phyloP scores from a whole-genome alignment of 345 rosid genomes.

The Microthlaspi erraticum region DNA sequence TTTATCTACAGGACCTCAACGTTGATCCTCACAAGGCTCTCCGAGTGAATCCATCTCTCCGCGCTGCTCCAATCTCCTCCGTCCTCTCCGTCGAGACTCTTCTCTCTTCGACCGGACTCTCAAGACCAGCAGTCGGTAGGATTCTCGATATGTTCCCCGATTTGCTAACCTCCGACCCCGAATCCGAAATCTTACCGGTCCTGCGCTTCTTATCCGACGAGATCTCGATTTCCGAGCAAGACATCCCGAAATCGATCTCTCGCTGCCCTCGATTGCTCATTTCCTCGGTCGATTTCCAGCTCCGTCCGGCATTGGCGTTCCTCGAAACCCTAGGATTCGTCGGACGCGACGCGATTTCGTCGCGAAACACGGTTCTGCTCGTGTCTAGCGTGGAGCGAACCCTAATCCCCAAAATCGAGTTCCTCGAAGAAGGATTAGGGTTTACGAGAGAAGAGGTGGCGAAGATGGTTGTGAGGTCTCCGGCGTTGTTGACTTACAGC shows the following conservation, averaged over 20 bases:
- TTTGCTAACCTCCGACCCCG: slow-evolving; percentile 70
- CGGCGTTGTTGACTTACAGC: slow-evolving; percentile 73
- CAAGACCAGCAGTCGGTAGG: slow-evolving; percentile 65
- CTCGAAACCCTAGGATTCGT: slow-evolving; percentile 66
- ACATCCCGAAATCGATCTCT: slow-evolving; percentile 59
- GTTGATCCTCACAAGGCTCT: slow-evolving; percentile 74
- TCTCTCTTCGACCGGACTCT: slow-evolving; percentile 70
- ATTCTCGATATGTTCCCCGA: slow-evolving; percentile 82
- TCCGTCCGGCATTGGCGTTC: slow-evolving; percentile 63
- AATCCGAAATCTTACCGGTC: slow-evolving; percentile 57
- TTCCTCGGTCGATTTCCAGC: slow-evolving; percentile 55
- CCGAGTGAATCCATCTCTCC: slow-evolving; percentile 67
- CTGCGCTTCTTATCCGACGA: slow-evolving; percentile 70
- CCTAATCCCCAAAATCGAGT: slow-evolving; percentile 63
- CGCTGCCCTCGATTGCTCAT: slow-evolving; percentile 77
- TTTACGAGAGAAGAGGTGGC: slow-evolving; percentile 59
- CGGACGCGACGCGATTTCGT: slow-evolving; percentile 49
- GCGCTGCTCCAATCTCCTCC: slow-evolving; percentile 74
- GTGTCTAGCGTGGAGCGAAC: slow-evolving; percentile 69
- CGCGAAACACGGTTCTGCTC: slow-evolving; percentile 62
- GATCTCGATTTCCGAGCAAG: slow-evolving; percentile 51
- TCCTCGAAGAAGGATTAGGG: slow-evolving; percentile 56
- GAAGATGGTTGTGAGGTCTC: slow-evolving; percentile 76
- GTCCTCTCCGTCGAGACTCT: slow-evolving; percentile 62
- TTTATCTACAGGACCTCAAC: slow-evolving; percentile 70